These are phyloP conservation scores for Solanum dulcamara DNA, from an alignment of 257 asterid species.

Conservation along the genomic window DNA sequence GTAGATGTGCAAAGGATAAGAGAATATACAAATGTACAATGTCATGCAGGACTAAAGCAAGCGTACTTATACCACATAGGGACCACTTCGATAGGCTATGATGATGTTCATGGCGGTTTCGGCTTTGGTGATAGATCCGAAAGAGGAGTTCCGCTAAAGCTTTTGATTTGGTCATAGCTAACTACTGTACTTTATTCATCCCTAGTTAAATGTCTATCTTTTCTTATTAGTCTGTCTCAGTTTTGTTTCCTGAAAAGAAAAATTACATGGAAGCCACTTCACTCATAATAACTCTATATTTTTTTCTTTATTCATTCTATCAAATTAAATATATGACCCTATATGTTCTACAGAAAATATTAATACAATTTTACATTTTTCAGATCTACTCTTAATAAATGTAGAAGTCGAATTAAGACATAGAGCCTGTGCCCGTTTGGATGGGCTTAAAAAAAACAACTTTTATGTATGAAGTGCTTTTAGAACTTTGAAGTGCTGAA, in stretches of 20 bases:
- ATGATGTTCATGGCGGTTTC: neutral
- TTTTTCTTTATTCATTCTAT: neutral
- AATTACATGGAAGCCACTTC: neutral
- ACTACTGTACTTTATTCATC: neutral
- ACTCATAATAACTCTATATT: neutral
- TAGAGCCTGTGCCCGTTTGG: too few relatives aligned
- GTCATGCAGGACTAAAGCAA: neutral
- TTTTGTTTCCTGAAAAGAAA: neutral
- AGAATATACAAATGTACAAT: neutral
- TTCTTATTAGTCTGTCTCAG: neutral
- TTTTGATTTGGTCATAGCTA: neutral
- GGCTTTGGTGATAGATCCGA: neutral
- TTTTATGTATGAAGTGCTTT: too few relatives aligned
- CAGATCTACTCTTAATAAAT: neutral
- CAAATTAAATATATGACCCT: neutral
- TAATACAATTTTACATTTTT: neutral
- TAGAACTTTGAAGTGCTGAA: too few relatives aligned
- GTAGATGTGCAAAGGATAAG: neutral
- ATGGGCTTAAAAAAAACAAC: too few relatives aligned
- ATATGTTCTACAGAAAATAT: neutral
- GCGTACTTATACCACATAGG: neutral
- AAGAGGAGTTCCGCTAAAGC: neutral
- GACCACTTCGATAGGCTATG: neutral
- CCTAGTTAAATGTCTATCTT: neutral
- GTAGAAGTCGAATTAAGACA: neutral